Conservation (phyloP, 805 yeast genomes). For the Candida methanosorbosa region DNA sequence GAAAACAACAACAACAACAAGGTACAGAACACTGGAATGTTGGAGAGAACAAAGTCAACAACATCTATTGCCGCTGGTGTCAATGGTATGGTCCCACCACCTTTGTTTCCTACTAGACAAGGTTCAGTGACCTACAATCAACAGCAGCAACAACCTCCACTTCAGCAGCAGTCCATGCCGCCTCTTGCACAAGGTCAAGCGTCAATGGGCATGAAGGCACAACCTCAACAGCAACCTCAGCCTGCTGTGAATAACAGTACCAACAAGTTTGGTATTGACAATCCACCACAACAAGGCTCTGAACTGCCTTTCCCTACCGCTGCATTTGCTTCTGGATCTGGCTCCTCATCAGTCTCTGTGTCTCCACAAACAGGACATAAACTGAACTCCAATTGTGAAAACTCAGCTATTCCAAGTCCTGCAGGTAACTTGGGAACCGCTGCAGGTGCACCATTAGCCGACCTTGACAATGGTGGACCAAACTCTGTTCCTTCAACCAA, state of each 20-base stretch:
- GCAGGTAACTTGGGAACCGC: not conserved
- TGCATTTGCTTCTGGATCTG: not conserved
- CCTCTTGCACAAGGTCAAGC: too few species aligned
- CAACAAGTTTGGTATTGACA: not conserved
- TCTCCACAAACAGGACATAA: too few species aligned
- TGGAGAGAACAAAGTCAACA: slow-evolving; percentile 4
- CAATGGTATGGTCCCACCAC: slow-evolving; percentile 18
- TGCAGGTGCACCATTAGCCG: not conserved
- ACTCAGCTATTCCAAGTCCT: too few species aligned
- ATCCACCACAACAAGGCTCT: not conserved
- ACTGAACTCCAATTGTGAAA: too few species aligned
- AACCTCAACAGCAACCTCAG: slow-evolving; percentile 8
- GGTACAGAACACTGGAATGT: not conserved
- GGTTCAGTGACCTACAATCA: not conserved
- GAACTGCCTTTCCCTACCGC: not conserved
- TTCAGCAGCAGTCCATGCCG: slow-evolving; percentile 2
- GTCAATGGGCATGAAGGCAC: too few species aligned
- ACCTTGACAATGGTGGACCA: not conserved
- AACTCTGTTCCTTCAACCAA: not conserved
- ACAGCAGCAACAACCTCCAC: slow-evolving; percentile 1
- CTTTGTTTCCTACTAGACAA: slow-evolving; percentile 13
- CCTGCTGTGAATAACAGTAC: too few species aligned
- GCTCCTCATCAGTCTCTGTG: not conserved
- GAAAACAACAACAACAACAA: not conserved
- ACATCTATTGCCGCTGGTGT: slow-evolving; percentile 18